Evolutionary conservation across 2,329 filamentous ascomycete genomes (phyloP).

Genomic region (Plenodomus tracheiphilus): DNA sequence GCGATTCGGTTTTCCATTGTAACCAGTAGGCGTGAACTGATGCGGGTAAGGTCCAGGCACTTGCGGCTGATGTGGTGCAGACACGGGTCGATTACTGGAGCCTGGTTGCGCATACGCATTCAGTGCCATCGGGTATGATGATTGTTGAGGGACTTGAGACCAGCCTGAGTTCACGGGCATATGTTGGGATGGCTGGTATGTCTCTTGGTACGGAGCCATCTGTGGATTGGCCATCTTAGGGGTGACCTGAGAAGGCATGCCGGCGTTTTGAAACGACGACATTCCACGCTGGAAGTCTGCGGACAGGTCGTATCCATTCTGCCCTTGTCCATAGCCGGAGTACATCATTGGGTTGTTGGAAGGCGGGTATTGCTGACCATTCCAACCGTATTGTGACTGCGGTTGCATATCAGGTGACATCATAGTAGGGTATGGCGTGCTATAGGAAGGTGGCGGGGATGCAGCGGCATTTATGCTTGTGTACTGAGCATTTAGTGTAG

Average conservation of each 20-base stretch:
- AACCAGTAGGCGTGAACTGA: constrained; percentile 71
- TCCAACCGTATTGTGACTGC: constrained; percentile 42
- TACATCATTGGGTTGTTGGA: constrained; percentile 32
- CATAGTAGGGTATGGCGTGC: constrained; percentile 38
- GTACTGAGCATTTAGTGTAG: constrained; percentile 34
- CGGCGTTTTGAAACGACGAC: constrained; percentile 48
- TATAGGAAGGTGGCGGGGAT: constrained; percentile 36
- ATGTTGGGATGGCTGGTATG: constrained; percentile 34
- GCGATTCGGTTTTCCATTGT: constrained; percentile 62
- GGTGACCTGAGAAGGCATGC: constrained; percentile 39
- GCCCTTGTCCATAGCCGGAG: constrained; percentile 30
- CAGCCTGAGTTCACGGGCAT: constrained; percentile 37
- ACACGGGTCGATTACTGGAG: constrained; percentile 38
- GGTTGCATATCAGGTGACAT: constrained; percentile 43
- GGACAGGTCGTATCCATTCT: constrained; percentile 49
- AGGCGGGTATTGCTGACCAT: constrained; percentile 34
- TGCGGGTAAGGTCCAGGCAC: constrained; percentile 66
- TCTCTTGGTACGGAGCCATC: constrained; percentile 40
- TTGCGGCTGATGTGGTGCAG: constrained; percentile 40
- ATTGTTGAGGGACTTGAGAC: constrained; percentile 37
- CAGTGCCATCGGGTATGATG: constrained; percentile 31
- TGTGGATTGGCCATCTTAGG: constrained; percentile 43
- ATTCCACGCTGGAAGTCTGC: constrained; percentile 52
- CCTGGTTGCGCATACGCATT: constrained; percentile 29
- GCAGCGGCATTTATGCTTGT: constrained; percentile 29